Evolutionary conservation across 2,329 filamentous ascomycete genomes (phyloP).

Genomic region (Dryadomyces quercivorus): DNA sequence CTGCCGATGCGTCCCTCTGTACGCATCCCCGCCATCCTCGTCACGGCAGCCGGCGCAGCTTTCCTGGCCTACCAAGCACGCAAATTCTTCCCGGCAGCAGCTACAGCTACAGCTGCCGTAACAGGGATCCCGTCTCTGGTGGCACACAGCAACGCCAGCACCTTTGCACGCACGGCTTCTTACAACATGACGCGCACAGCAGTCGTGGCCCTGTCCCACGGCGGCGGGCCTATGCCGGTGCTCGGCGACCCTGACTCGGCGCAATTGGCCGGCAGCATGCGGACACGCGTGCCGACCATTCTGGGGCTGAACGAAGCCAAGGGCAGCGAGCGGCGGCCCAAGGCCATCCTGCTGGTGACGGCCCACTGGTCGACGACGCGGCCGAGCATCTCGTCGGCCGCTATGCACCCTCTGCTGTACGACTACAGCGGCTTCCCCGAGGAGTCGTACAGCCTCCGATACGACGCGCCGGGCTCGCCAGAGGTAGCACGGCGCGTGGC

Average conservation of each 20-base stretch:
- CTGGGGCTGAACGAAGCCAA: conserved; percentile 35
- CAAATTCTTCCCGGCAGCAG: background rate
- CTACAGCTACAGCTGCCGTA: background rate
- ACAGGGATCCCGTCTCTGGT: no score
- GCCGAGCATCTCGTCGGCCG: conserved; percentile 38
- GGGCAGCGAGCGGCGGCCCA: conserved; percentile 21
- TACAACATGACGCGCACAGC: conserved; percentile 27
- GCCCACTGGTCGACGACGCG: conserved; percentile 41
- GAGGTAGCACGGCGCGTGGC: conserved; percentile 36
- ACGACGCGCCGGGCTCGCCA: conserved; percentile 43
- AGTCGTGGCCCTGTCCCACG: conserved; percentile 36
- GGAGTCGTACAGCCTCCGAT: conserved; percentile 41
- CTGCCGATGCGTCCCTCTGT: background rate
- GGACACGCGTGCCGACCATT: conserved; percentile 39
- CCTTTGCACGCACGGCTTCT: background rate
- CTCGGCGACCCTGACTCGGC: conserved; percentile 41
- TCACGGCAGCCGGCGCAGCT: conserved; percentile 9
- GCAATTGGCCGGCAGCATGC: conserved; percentile 37
- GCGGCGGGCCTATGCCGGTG: conserved; percentile 44
- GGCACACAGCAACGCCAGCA: background rate
- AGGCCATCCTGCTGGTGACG: conserved; percentile 42
- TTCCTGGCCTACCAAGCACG: conserved; percentile 8
- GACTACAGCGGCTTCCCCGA: conserved; percentile 47
- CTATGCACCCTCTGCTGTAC: conserved; percentile 36
- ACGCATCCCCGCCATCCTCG: conserved; percentile 7